A percentile compares a stretch with the other conserved stretches of the same genome.
Conservation (phyloP, 140 eudicot species). For the Senecio squalidus region DNA sequence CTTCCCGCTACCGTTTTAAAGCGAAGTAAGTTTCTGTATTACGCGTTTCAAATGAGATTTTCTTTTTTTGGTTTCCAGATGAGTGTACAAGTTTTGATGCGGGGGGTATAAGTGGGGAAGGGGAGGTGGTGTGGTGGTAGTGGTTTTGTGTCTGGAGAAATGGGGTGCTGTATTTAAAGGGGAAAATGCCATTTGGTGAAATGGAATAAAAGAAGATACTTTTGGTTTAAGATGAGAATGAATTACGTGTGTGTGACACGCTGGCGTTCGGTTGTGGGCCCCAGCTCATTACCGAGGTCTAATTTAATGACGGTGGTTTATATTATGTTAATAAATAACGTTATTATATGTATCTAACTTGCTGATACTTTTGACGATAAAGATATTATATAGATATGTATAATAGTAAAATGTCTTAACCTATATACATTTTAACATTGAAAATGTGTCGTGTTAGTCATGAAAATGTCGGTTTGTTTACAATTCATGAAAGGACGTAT, state of each 20-base stretch:
- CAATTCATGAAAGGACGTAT: too few species aligned
- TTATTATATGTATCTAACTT: neutral
- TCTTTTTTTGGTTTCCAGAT: conserved; percentile 3
- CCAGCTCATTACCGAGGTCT: neutral
- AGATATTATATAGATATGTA: too few species aligned
- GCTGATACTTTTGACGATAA: neutral
- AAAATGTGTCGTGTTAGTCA: too few species aligned
- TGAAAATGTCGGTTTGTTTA: too few species aligned
- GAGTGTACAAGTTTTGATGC: neutral
- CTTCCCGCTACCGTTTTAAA: conserved; percentile 31
- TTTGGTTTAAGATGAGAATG: conserved; percentile 17
- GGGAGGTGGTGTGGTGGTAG: neutral
- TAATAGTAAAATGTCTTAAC: too few species aligned
- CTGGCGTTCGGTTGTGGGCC: conserved; percentile 28
- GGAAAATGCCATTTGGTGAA: conserved; percentile 15
- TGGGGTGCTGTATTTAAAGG: too few species aligned
- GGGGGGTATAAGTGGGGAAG: neutral
- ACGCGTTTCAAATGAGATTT: conserved; percentile 16
- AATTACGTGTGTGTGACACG: conserved; percentile 31
- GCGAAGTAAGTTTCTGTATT: conserved; percentile 13
- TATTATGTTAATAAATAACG: too few species aligned
- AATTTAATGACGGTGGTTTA: neutral
- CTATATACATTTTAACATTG: too few species aligned
- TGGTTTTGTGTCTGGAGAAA: conserved; percentile 8
- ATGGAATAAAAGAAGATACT: conserved; percentile 26